phyloP scores from a whole-genome alignment of 495 filamentous ascomycete species.

The Penicillium parvum region DNA sequence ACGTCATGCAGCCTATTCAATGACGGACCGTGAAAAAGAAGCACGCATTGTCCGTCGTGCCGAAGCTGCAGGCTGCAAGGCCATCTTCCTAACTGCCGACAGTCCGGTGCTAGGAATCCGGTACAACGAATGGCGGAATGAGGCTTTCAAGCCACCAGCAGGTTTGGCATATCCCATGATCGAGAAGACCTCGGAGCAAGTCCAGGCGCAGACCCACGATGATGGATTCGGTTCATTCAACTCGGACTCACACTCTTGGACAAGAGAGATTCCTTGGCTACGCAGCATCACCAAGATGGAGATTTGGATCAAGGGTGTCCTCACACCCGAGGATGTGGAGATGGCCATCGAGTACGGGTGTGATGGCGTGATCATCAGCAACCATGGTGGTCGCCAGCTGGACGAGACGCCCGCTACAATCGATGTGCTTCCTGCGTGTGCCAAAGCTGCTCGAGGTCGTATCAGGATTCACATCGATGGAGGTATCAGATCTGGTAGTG shows the following conservation, averaged over 20 bases:
- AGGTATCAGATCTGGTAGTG: slow-evolving; percentile 58
- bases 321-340: slow-evolving; percentile 51
- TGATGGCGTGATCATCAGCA: slow-evolving; percentile 59
- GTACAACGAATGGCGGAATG: slow-evolving; percentile 39
- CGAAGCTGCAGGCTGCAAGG: slow-evolving; percentile 48
- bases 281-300: slow-evolving; percentile 50
- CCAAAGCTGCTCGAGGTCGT: slow-evolving; percentile 48
- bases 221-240: slow-evolving; percentile 53
- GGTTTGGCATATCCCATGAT: slow-evolving; percentile 34
- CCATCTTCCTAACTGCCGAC: slow-evolving; percentile 77
- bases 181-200: slow-evolving; percentile 69
- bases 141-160: slow-evolving; percentile 28
- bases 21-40: slow-evolving; percentile 58
- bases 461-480: slow-evolving; percentile 67
- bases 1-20: slow-evolving; percentile 68
- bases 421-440: slow-evolving; percentile 62
- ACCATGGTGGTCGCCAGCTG: slow-evolving; percentile 66
- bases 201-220: slow-evolving; percentile 45
- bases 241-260: slow-evolving; percentile 67
- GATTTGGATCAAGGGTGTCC: slow-evolving; percentile 55
- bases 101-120: slow-evolving; percentile 68
- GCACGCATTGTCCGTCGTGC: slow-evolving; percentile 44
- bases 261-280: slow-evolving; percentile 34
- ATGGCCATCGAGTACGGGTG: slow-evolving; percentile 50
- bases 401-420: slow-evolving; percentile 62